phyloP scores from a whole-genome alignment of 169 alveolate species.

The Eimeria falciformis region DNA sequence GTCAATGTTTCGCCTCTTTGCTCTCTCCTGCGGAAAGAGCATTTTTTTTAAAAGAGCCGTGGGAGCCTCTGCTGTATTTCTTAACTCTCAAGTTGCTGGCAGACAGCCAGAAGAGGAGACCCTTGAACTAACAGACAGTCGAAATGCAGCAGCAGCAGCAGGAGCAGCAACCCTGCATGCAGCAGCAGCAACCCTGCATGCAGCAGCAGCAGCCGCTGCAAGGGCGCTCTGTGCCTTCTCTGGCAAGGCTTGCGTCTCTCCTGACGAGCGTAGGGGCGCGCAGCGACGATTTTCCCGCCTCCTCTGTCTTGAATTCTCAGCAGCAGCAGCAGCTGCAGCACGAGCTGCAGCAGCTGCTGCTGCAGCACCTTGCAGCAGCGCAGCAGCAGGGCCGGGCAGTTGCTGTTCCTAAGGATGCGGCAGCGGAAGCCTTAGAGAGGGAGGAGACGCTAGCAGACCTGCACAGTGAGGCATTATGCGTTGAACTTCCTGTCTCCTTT shows the following conservation, averaged over 20 bases:
- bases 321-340: constrained; percentile 44
- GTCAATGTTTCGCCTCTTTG: too few species aligned
- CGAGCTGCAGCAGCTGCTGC: constrained; percentile 18
- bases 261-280: constrained; percentile 16
- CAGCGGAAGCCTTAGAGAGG: neutral
- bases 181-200: neutral
- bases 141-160: too few species aligned
- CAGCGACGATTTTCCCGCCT: neutral
- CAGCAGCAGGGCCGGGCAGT: constrained; percentile 47
- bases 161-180: too few species aligned
- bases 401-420: neutral
- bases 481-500: neutral
- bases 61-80: too few species aligned
- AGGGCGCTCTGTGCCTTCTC: neutral
- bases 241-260: neutral
- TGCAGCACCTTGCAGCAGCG: constrained; percentile 45
- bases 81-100: too few species aligned
- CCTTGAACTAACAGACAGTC: too few species aligned
- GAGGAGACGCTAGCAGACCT: neutral
- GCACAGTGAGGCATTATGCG: constrained; percentile 25
- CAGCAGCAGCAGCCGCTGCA: neutral
- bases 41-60: too few species aligned
- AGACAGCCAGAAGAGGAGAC: too few species aligned
- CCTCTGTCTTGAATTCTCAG: neutral
- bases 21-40: too few species aligned